phyloP scores from a whole-genome alignment of 345 rosid genomes.

The Melaleuca quinquenervia region DNA sequence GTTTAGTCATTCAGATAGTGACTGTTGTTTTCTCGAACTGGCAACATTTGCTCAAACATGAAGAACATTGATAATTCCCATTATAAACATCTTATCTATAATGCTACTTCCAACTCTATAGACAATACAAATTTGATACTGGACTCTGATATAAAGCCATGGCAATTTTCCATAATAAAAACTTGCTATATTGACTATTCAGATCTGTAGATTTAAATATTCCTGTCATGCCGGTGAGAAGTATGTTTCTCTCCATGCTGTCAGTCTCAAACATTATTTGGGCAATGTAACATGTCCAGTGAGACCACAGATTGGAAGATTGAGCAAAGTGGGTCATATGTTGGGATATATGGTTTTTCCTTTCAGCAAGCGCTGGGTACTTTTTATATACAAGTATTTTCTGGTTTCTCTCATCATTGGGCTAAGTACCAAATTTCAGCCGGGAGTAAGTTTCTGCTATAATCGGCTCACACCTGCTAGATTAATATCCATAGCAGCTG shows the following conservation, averaged over 20 bases:
- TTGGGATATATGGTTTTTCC: neutral
- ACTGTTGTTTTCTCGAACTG: neutral
- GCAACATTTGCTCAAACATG: neutral
- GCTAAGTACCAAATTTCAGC: neutral
- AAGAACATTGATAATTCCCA: neutral
- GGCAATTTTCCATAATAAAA: neutral
- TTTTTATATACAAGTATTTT: neutral
- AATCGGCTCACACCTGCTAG: neutral
- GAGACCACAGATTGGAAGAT: neutral
- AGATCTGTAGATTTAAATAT: neutral
- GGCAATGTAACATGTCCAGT: neutral
- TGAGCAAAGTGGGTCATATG: neutral
- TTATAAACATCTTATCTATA: neutral
- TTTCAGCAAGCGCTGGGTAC: neutral
- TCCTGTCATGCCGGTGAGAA: neutral
- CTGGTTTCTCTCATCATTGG: neutral
- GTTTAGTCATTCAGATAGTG: too few relatives aligned
- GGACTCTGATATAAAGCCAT: neutral
- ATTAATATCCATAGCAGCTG: neutral
- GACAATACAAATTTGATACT: neutral
- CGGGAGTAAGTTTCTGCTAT: neutral
- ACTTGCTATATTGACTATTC: neutral
- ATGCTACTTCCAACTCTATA: neutral
- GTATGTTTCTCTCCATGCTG: neutral
- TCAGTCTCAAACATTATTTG: neutral